Conservation (phyloP, 1,284 basidiomycete species). For the Trametes sp. region DNA sequence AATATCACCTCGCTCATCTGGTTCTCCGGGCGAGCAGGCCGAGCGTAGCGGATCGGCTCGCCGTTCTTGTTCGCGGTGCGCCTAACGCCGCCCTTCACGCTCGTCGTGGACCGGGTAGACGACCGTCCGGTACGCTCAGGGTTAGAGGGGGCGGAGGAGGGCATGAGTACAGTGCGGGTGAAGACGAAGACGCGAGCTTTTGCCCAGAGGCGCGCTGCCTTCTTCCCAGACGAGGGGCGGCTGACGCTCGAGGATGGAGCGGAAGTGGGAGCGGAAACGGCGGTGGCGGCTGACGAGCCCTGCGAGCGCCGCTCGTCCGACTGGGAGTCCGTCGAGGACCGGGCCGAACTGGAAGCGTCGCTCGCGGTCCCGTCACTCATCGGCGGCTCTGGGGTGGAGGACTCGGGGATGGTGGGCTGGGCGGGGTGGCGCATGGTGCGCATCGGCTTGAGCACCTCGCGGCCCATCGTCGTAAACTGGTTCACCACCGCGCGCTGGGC, state of each 20-base stretch:
- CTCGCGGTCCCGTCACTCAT: neutral
- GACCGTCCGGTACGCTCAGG: neutral
- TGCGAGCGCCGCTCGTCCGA: neutral
- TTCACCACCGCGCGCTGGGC: neutral
- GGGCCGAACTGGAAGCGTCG: neutral
- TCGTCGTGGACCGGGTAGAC: neutral
- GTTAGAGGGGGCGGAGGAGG: neutral
- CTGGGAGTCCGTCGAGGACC: neutral
- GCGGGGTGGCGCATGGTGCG: neutral
- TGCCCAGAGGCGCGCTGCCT: no score
- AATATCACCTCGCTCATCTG: constrained; percentile 18
- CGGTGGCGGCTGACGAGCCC: neutral
- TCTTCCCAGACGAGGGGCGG: neutral
- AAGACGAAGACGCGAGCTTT: neutral
- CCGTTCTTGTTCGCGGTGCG: constrained; percentile 1
- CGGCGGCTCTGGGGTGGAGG: neutral
- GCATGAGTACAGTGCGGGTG: neutral
- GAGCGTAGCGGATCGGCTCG: constrained; percentile 17
- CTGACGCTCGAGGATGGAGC: neutral
- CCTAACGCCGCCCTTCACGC: neutral
- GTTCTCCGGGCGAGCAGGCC: constrained; percentile 25
- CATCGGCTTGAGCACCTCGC: neutral
- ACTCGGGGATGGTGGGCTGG: neutral
- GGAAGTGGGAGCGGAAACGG: neutral
- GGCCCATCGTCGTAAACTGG: constrained; percentile 5